A percentile compares a stretch with the other conserved stretches of the same genome.
phyloP scores from a whole-genome alignment of 177 flowering plant genomes.

The Telopea speciosissima region DNA sequence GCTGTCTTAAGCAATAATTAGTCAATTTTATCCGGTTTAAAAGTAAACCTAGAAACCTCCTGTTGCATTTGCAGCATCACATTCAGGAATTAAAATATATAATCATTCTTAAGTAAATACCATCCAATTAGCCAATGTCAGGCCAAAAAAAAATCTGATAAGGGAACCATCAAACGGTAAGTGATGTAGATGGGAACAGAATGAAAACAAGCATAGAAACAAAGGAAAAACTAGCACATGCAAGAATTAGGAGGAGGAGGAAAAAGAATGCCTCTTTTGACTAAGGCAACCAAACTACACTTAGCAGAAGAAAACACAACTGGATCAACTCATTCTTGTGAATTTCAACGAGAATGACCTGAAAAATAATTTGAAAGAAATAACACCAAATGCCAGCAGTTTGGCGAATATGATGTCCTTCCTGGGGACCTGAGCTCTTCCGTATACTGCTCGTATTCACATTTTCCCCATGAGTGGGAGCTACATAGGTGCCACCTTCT shows the following conservation, averaged over 20 bases:
- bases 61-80: not conserved
- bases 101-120: not conserved
- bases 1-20: not conserved
- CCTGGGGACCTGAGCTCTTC: constrained; percentile 25
- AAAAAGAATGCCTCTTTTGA: not conserved
- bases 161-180: not conserved
- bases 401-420: constrained; percentile 24
- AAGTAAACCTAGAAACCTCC: not conserved
- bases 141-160: not conserved
- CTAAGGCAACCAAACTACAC: not conserved
- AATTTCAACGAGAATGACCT: constrained; percentile 38
- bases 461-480: constrained; percentile 19
- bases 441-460: constrained; percentile 9
- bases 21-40: constrained; percentile 1
- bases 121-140: not conserved
- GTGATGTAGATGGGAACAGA: not conserved
- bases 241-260: too few species aligned
- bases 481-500: constrained; percentile 39
- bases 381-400: constrained; percentile 62
- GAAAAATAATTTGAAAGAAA: constrained; percentile 74
- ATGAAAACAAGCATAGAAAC: not conserved
- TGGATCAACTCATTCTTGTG: not conserved
- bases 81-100: not conserved
- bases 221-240: not conserved
- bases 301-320: not conserved